Conservation (phyloP, 202 grass and related monocot genomes). For the Saccharum hybrid region DNA sequence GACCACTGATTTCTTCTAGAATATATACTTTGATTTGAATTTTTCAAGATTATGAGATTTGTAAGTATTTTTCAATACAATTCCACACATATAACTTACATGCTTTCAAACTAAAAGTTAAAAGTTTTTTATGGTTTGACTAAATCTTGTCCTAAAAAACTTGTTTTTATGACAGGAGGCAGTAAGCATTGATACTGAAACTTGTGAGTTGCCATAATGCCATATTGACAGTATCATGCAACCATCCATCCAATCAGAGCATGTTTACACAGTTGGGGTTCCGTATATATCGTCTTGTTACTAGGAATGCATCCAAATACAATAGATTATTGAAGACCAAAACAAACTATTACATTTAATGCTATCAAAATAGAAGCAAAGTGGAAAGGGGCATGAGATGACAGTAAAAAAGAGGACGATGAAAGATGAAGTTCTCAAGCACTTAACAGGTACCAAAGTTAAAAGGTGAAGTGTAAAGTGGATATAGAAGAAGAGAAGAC, state of each 20-base stretch:
- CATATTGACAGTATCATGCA: constrained; percentile 19
- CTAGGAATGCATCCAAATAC: neutral
- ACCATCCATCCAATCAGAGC: neutral
- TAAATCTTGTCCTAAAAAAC: neutral
- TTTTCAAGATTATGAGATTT: neutral
- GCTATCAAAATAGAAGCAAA: constrained; percentile 5
- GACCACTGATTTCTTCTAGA: neutral
- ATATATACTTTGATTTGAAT: neutral
- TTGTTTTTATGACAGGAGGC: neutral
- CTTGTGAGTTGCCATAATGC: neutral
- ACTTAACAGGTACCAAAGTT: constrained; percentile 23
- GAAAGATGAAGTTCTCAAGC: constrained; percentile 3
- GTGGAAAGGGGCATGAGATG: constrained; percentile 23
- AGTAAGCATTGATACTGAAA: constrained; percentile 1
- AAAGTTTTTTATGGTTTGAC: neutral
- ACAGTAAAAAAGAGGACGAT: constrained; percentile 1
- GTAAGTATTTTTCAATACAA: neutral
- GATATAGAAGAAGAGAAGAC: constrained; percentile 31
- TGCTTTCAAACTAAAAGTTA: neutral
- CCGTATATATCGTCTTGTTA: neutral
- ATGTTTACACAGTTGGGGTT: constrained; percentile 3
- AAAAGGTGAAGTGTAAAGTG: neutral
- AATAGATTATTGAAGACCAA: constrained; percentile 13
- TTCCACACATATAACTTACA: neutral
- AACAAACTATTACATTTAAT: constrained; percentile 11